Percentiles rank a stretch among this genome's conserved stretches.
These are phyloP conservation scores for Myotisia sp. DNA, from an alignment of 2,329 filamentous ascomycete species.

Conservation along the genomic window DNA sequence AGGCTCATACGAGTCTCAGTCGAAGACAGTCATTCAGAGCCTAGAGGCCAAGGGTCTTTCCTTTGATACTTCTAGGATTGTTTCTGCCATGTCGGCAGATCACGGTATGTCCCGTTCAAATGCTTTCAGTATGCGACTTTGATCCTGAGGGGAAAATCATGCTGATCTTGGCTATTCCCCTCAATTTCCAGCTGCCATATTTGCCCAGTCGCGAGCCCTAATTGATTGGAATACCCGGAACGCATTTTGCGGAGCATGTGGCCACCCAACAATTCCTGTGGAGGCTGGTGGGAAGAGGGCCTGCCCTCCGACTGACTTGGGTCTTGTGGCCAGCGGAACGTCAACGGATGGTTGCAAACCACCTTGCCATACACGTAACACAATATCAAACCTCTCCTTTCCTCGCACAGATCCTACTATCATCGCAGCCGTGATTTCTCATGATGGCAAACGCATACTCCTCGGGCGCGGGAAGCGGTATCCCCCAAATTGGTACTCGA, in stretches of 20 bases:
- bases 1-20: slow-evolving; percentile 45
- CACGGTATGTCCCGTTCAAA: slow-evolving; percentile 37
- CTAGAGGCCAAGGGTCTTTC: slow-evolving; percentile 47
- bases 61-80: slow-evolving; percentile 54
- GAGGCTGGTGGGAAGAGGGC: slow-evolving; percentile 33
- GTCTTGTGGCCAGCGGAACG: slow-evolving; percentile 18
- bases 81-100: slow-evolving; percentile 45
- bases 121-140: too few relatives aligned
- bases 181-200: slow-evolving; percentile 62
- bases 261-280: slow-evolving; percentile 53
- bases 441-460: slow-evolving; percentile 61
- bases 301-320: slow-evolving; percentile 32
- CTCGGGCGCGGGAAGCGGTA: slow-evolving; percentile 76
- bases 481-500: slow-evolving; percentile 75
- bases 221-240: slow-evolving; percentile 92
- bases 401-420: slow-evolving; percentile 87
- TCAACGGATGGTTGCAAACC: slow-evolving; percentile 33
- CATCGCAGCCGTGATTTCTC: slow-evolving; percentile 81
- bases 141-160: too few relatives aligned
- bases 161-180: too few relatives aligned
- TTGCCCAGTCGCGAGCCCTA: slow-evolving; percentile 73
- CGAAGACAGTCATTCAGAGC: slow-evolving; percentile 44
- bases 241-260: slow-evolving; percentile 82
- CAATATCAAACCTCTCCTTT: slow-evolving; percentile 81
- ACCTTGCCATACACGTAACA: slow-evolving; percentile 66